phyloP scores from a whole-genome alignment of 805 yeast genomes.

The Yarrowia osloensis region DNA sequence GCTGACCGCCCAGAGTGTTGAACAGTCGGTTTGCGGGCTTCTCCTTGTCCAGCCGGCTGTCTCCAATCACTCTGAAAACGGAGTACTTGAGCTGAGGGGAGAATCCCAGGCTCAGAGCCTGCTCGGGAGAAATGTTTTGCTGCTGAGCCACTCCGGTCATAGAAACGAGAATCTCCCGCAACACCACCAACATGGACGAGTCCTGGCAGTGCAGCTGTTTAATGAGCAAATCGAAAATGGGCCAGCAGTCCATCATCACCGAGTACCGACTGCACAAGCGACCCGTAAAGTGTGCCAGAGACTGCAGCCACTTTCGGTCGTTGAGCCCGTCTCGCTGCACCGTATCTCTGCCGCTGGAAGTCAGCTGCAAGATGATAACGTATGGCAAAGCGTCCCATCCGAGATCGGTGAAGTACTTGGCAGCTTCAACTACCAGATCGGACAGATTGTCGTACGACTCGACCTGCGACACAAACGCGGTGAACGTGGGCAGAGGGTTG shows the following conservation, averaged over 20 bases:
- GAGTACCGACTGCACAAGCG: slow-evolving; percentile 61
- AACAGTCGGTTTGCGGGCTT: slow-evolving; percentile 56
- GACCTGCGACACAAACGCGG: slow-evolving; percentile 72
- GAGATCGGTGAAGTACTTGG: slow-evolving; percentile 68
- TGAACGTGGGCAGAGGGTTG: slow-evolving; percentile 77
- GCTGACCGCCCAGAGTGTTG: slow-evolving; percentile 46
- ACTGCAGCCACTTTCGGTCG: slow-evolving; percentile 80
- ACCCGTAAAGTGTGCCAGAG: slow-evolving; percentile 77
- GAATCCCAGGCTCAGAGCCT: slow-evolving; percentile 65
- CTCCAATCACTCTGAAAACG: slow-evolving; percentile 61
- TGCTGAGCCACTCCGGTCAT: slow-evolving; percentile 81
- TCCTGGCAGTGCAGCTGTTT: slow-evolving; percentile 65
- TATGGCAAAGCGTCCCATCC: slow-evolving; percentile 86
- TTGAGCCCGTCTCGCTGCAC: slow-evolving; percentile 77
- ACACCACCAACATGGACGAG: slow-evolving; percentile 59
- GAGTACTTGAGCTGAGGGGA: slow-evolving; percentile 58
- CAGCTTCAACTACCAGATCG: slow-evolving; percentile 73
- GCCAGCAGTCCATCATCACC: slow-evolving; percentile 55
- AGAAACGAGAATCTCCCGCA: slow-evolving; percentile 64
- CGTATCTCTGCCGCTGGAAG: slow-evolving; percentile 60
- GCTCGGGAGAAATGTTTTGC: slow-evolving; percentile 65
- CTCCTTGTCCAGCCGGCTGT: slow-evolving; percentile 52
- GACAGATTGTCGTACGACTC: slow-evolving; percentile 91
- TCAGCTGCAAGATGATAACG: slow-evolving; percentile 68
- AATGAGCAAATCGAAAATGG: slow-evolving; percentile 60